A percentile compares a stretch with the other conserved stretches of the same genome.
Conservation (phyloP, 495 filamentous ascomycete species). For the Neurospora sp. region DNA sequence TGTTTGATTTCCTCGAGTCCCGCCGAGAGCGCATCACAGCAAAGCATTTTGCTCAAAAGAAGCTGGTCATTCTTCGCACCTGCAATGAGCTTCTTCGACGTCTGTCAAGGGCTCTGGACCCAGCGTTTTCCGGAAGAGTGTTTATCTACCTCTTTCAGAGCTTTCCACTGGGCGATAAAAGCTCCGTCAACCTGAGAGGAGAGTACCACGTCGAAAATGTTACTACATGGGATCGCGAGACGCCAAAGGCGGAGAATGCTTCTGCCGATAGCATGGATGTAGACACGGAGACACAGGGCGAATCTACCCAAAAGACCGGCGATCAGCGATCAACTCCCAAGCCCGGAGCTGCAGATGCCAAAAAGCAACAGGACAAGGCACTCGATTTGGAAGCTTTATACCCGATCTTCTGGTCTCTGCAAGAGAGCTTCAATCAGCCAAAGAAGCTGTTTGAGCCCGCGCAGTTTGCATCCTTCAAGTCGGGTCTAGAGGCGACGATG, state of each 20-base stretch:
- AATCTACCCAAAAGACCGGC: slow-evolving; percentile 22
- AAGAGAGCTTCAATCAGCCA: slow-evolving; percentile 85
- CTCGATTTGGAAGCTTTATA: slow-evolving; percentile 69
- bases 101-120: slow-evolving; percentile 87
- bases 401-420: slow-evolving; percentile 87
- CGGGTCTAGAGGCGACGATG: slow-evolving; percentile 67
- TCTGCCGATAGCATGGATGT: slow-evolving; percentile 56
- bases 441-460: slow-evolving; percentile 62
- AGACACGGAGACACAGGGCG: slow-evolving; percentile 26
- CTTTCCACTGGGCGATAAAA: slow-evolving; percentile 90
- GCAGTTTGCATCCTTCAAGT: slow-evolving; percentile 67
- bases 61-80: slow-evolving; percentile 73
- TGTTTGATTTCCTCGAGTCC: slow-evolving; percentile 92
- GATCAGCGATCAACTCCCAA: slow-evolving; percentile 36
- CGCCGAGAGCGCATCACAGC: slow-evolving; percentile 76
- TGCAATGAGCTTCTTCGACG: slow-evolving; percentile 92
- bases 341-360: slow-evolving; percentile 30
- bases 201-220: slow-evolving; percentile 96
- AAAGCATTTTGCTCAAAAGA: slow-evolving; percentile 77
- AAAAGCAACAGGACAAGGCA: slow-evolving; percentile 17
- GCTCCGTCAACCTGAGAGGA: slow-evolving; percentile 90
- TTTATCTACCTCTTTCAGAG: slow-evolving; percentile 98
- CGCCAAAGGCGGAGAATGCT: slow-evolving; percentile 32
- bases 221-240: slow-evolving; percentile 65
- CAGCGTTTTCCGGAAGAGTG: slow-evolving; percentile 91